Evolutionary conservation across 768 basidiomycete genomes (phyloP).

Genomic region (Rhizopogon sp.): DNA sequence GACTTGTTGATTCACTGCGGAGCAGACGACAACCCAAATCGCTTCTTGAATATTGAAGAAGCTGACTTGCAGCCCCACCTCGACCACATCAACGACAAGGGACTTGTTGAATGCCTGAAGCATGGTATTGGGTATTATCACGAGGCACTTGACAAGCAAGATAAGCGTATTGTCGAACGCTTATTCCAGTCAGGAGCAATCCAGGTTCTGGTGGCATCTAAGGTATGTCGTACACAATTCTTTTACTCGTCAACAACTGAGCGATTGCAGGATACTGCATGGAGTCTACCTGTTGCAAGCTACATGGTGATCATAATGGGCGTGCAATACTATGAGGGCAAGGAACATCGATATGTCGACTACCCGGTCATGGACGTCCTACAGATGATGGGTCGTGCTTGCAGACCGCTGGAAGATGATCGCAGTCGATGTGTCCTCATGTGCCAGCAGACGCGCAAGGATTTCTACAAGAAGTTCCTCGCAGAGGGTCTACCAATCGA

Average conservation of each 20-base stretch:
- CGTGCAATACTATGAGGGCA: slow-evolving; percentile 95
- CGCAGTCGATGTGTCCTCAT: slow-evolving; percentile 93
- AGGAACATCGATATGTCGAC: slow-evolving; percentile 96
- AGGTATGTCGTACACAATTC: slow-evolving; percentile 42
- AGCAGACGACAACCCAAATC: slow-evolving; percentile 78
- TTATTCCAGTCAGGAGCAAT: slow-evolving; percentile 93
- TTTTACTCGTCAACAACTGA: neutral
- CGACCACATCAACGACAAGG: slow-evolving; percentile 74
- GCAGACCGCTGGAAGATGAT: slow-evolving; percentile 83
- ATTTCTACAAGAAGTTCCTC: slow-evolving; percentile 99
- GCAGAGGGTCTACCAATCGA: slow-evolving; percentile 97
- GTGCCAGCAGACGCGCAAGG: slow-evolving; percentile 97
- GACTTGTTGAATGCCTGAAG: slow-evolving; percentile 73
- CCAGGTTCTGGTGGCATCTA: slow-evolving; percentile 90
- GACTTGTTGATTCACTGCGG: slow-evolving; percentile 85
- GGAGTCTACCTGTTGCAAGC: slow-evolving; percentile 89
- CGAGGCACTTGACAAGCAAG: slow-evolving; percentile 87
- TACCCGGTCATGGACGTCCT: slow-evolving; percentile 98
- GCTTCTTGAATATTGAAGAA: slow-evolving; percentile 86
- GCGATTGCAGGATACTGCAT: slow-evolving; percentile 78
- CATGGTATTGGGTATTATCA: slow-evolving; percentile 96
- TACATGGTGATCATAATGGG: slow-evolving; percentile 99
- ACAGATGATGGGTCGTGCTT: slow-evolving; percentile 99
- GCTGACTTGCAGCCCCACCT: slow-evolving; percentile 84
- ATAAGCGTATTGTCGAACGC: slow-evolving; percentile 90